Evolutionary conservation across 2,329 filamentous ascomycete species (phyloP).

Genomic region (Periglandula ipomoeae): DNA sequence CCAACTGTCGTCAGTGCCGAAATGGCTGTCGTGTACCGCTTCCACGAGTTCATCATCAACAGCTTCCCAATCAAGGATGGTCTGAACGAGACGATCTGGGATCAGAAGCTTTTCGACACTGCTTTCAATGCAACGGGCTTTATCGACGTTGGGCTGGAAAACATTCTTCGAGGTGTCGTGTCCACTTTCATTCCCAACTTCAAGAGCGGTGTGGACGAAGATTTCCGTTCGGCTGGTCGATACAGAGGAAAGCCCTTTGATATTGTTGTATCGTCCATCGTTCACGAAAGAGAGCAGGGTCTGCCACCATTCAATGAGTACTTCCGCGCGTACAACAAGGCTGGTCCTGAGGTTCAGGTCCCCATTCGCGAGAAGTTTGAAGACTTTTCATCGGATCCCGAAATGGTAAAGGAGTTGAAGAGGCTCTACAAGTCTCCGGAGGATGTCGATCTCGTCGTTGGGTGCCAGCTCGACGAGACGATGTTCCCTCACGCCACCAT

Average conservation of each 20-base stretch:
- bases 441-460: neutral
- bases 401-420: neutral
- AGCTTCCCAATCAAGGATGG: neutral
- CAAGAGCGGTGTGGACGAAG: neutral
- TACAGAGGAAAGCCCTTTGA: neutral
- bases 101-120: neutral
- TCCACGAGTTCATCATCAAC: neutral
- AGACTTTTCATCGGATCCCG: neutral
- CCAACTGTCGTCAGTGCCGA: neutral
- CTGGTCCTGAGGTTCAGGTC: neutral
- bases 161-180: neutral
- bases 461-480: neutral
- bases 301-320: neutral
- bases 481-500: neutral
- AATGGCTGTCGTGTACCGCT: neutral
- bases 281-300: neutral
- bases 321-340: neutral
- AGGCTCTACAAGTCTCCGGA: neutral
- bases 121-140: neutral
- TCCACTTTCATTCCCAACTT: neutral
- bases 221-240: neutral
- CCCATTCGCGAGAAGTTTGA: neutral
- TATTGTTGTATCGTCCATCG: neutral
- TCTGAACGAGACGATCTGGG: neutral
- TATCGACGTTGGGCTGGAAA: neutral